Conservation (phyloP, 441 rosid species). For the Hura crepitans region DNA sequence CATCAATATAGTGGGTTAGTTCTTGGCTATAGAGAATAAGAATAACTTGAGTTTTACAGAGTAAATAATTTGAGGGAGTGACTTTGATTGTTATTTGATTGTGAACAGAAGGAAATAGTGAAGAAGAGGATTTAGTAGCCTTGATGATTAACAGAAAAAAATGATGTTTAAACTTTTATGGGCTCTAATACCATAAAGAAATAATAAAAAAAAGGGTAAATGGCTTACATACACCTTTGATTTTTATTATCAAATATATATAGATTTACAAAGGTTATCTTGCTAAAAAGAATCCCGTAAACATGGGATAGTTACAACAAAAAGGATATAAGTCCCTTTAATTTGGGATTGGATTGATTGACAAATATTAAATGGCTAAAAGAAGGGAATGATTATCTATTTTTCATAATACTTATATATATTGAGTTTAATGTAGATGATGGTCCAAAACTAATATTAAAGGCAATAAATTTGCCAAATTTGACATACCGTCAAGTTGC, state of each 20-base stretch:
- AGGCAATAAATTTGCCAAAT: slow-evolving; percentile 40
- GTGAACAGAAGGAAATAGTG: not conserved
- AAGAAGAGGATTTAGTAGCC: not conserved
- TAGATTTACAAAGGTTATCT: no score
- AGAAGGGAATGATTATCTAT: no score
- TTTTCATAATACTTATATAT: not conserved
- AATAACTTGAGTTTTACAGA: not conserved
- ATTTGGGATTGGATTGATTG: no score
- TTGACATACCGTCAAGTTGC: slow-evolving; percentile 47
- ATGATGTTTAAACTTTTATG: not conserved
- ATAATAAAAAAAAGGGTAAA: no score
- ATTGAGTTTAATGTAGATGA: slow-evolving; percentile 30
- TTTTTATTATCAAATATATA: no score
- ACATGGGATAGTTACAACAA: no score
- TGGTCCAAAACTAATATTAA: slow-evolving; percentile 41
- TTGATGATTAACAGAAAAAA: not conserved
- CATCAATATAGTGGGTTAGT: not conserved
- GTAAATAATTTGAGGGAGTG: not conserved
- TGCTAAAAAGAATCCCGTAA: no score
- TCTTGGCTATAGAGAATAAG: not conserved
- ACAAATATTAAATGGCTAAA: no score
- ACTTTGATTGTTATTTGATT: not conserved
- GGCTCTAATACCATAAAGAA: not conserved
- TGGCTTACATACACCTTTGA: no score
- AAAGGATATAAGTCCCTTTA: no score